Evolutionary conservation across 345 rosid species (phyloP), one percentile per base, ranked within the genome.

Genomic region (Eutrema japonicum): DNA sequence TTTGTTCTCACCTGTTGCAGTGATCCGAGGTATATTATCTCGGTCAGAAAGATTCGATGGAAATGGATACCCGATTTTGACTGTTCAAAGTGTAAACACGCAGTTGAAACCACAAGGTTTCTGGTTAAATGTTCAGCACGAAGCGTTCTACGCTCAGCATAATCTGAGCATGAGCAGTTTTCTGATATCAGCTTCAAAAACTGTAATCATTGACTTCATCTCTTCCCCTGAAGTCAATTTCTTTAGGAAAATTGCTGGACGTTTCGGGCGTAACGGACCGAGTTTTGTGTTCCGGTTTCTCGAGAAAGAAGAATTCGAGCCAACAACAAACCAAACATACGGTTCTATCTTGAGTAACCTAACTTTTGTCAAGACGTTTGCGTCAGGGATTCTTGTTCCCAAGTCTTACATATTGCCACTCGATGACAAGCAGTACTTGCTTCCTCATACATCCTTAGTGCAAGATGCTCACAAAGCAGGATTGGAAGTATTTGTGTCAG

Each of bases 111-210:
- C 88, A 33, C 60, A 70, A 3, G 76, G 75, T 22, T 64, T 85
- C 33, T 94, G 97, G 98, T 77, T 94, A 82, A 91, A 94, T 63
- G 74, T 94, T 82, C 89, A 94, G 93, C 89, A 89, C 72, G 84
- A 89, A 45, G 80, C 77, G 10, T 95, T 95, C 80, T 95, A 81
- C 62, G 13, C 56, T 0, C 91, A 87, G 63, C 96, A 84, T 7
- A 90, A 88, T 29, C 61, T 90, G 78, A 90, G 89, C 68, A 85
- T 88, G 92, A 86, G 85, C 80, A 79, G 6, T 40, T 92, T 81
- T 59, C 83, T 90, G 26, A 53, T 81, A 48, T 54, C 93, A 12
- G 71, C 81, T 43, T 74, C 84, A 2, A 84, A 54, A 78, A 81
- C 66, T 16, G 81, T 82, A 26, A 9, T 52, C 57, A 70, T 89